phyloP scores from a whole-genome alignment of 1,284 basidiomycete genomes.

The Melampsora americana region DNA sequence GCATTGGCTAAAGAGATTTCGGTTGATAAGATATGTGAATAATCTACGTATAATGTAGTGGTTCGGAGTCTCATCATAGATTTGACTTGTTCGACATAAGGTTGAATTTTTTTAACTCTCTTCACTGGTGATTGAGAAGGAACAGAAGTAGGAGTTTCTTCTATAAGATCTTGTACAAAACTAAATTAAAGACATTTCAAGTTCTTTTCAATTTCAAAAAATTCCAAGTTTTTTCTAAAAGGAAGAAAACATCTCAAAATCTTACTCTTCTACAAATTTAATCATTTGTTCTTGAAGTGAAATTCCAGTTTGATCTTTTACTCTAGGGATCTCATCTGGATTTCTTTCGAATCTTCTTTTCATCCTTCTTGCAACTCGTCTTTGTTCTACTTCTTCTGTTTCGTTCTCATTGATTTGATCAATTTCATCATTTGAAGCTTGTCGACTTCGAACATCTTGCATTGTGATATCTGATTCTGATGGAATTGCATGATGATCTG shows the following conservation, averaged over 20 bases:
- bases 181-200: no score
- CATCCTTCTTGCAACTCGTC: not conserved
- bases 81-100: constrained; percentile 87
- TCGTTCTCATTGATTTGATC: no score
- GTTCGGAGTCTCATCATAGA: constrained; percentile 88
- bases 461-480: no score
- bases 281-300: constrained; percentile 86
- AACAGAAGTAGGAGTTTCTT: constrained; percentile 60
- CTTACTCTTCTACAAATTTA: constrained; percentile 82
- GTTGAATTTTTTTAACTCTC: constrained; percentile 58
- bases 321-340: constrained; percentile 66
- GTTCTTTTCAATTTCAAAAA: no score
- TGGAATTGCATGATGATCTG: no score
- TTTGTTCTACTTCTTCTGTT: no score
- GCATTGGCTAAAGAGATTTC: constrained; percentile 90
- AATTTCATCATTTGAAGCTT: no score
- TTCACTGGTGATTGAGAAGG: constrained; percentile 66
- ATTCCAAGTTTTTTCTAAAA: no score
- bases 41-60: constrained; percentile 95
- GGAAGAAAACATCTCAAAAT: no score
- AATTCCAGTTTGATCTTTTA: constrained; percentile 88
- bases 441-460: no score
- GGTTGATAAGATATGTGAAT: constrained; percentile 77
- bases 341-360: constrained; percentile 33
- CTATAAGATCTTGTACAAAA: constrained; percentile 28